Evolutionary conservation across 139 green algal genomes (phyloP).

Genomic region (Coelastrella sp.): DNA sequence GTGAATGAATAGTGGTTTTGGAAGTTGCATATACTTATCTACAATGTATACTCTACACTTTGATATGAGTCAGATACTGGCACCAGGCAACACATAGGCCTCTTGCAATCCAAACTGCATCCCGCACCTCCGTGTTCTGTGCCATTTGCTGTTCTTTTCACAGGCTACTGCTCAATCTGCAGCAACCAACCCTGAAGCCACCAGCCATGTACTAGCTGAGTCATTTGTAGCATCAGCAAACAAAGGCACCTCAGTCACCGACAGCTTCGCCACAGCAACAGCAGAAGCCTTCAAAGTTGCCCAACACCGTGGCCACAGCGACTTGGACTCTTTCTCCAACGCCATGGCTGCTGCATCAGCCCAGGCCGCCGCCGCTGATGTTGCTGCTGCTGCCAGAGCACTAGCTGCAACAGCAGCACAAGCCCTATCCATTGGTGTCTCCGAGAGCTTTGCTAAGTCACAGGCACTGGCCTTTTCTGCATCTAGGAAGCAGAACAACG

Average conservation of each 20-base stretch:
- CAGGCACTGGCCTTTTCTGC: slow-evolving; percentile 30
- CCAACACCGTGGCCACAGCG: neutral
- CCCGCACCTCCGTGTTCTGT: neutral
- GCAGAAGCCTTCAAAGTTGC: slow-evolving; percentile 31
- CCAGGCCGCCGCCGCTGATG: neutral
- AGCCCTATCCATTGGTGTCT: neutral
- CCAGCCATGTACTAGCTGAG: neutral
- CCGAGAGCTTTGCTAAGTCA: slow-evolving; percentile 3
- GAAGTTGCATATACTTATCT: neutral
- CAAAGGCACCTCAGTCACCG: neutral
- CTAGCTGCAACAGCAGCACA: slow-evolving; percentile 19
- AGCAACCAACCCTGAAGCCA: slow-evolving; percentile 18
- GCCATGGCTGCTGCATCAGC: slow-evolving; percentile 2
- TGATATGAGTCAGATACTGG: neutral
- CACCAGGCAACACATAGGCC: neutral
- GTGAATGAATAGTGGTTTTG: neutral
- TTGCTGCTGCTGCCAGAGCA: neutral
- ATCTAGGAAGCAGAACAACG: neutral
- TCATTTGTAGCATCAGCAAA: neutral
- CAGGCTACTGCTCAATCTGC: slow-evolving; percentile 31
- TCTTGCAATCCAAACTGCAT: neutral
- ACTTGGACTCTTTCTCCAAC: neutral
- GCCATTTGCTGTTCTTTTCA: neutral
- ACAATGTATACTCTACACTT: neutral
- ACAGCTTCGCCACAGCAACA: neutral